Evolutionary conservation across 1,284 basidiomycete species (phyloP).

Genomic region (Heterobasidion irregulare): DNA sequence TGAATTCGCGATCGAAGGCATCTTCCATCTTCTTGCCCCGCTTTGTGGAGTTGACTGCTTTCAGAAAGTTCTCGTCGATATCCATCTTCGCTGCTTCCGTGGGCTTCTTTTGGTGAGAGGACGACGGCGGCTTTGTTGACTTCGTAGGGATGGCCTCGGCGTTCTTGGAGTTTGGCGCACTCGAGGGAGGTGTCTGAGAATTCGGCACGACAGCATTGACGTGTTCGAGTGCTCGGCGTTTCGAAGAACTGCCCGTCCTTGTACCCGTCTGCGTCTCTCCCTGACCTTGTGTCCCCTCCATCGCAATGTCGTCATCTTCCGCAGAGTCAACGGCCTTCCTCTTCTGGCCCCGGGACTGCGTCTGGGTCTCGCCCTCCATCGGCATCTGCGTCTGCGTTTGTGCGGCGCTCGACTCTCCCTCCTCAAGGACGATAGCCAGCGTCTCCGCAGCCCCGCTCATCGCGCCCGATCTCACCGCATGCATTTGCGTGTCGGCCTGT

Average conservation of each 20-base stretch:
- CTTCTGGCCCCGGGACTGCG: slow-evolving; percentile 23
- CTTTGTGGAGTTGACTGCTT: slow-evolving; percentile 66
- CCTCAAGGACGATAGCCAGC: slow-evolving; percentile 38
- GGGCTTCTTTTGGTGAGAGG: neutral
- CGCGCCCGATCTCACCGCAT: neutral
- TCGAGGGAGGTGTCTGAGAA: neutral
- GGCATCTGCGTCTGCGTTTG: neutral
- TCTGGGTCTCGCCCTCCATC: slow-evolving; percentile 15
- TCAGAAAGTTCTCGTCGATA: slow-evolving; percentile 59
- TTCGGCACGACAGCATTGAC: slow-evolving; percentile 20
- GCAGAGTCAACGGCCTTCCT: slow-evolving; percentile 31
- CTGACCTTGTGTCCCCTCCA: slow-evolving; percentile 2
- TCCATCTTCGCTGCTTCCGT: slow-evolving; percentile 47
- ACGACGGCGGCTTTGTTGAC: slow-evolving; percentile 1
- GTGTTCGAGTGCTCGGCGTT: slow-evolving; percentile 32
- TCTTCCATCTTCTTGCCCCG: slow-evolving; percentile 65
- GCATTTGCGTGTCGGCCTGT: slow-evolving; percentile 19
- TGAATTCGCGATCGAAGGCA: slow-evolving; percentile 79
- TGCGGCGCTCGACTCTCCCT: slow-evolving; percentile 32
- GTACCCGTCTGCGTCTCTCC: neutral
- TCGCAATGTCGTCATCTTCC: slow-evolving; percentile 13
- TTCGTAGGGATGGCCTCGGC: slow-evolving; percentile 1
- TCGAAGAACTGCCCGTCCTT: slow-evolving; percentile 14
- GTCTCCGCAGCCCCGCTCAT: neutral
- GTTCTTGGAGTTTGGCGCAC: slow-evolving; percentile 1